A percentile compares a stretch with the other conserved stretches of the same genome.
phyloP scores from a whole-genome alignment of 208 protist species.

The Vickermania ingenoplastis region DNA sequence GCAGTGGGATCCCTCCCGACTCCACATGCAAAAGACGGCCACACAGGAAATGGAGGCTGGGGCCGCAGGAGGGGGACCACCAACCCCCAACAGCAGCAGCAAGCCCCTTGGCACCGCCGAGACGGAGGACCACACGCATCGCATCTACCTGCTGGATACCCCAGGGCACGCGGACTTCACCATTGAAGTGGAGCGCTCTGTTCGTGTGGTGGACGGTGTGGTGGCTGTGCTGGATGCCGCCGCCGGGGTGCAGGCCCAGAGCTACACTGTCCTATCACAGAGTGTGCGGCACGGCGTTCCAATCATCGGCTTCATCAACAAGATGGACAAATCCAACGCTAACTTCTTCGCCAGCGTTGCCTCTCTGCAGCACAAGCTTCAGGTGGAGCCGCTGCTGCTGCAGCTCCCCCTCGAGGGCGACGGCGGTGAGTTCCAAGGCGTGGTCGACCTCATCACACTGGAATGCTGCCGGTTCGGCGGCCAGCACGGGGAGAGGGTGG shows the following conservation, averaged over 20 bases:
- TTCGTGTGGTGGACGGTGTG: slow-evolving; percentile 95
- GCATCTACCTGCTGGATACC: slow-evolving; percentile 94
- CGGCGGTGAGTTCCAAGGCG: slow-evolving; percentile 66
- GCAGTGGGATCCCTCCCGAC: slow-evolving; percentile 89
- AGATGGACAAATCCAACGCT: slow-evolving; percentile 94
- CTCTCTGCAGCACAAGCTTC: slow-evolving; percentile 73
- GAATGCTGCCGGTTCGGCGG: slow-evolving; percentile 51
- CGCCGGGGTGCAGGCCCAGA: slow-evolving; percentile 91
- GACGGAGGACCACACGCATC: slow-evolving; percentile 16
- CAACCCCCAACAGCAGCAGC: background rate
- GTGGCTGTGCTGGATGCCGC: slow-evolving; percentile 95
- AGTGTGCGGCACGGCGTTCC: slow-evolving; percentile 77
- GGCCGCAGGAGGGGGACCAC: too few species aligned
- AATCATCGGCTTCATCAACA: slow-evolving; percentile 90
- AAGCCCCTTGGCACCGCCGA: background rate
- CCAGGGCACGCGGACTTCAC: slow-evolving; percentile 97
- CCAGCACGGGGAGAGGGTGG: slow-evolving; percentile 35
- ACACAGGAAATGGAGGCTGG: slow-evolving; percentile 81
- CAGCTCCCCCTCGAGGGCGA: slow-evolving; percentile 80
- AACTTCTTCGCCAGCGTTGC: slow-evolving; percentile 57
- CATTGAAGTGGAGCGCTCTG: slow-evolving; percentile 93
- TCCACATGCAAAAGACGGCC: slow-evolving; percentile 86
- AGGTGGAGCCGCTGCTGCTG: slow-evolving; percentile 74
- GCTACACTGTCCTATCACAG: slow-evolving; percentile 85
- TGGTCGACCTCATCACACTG: slow-evolving; percentile 86